A percentile compares a stretch with the other conserved stretches of the same genome.
Conservation (phyloP, 2,329 filamentous ascomycete genomes). For the Calonectria naviculata region DNA sequence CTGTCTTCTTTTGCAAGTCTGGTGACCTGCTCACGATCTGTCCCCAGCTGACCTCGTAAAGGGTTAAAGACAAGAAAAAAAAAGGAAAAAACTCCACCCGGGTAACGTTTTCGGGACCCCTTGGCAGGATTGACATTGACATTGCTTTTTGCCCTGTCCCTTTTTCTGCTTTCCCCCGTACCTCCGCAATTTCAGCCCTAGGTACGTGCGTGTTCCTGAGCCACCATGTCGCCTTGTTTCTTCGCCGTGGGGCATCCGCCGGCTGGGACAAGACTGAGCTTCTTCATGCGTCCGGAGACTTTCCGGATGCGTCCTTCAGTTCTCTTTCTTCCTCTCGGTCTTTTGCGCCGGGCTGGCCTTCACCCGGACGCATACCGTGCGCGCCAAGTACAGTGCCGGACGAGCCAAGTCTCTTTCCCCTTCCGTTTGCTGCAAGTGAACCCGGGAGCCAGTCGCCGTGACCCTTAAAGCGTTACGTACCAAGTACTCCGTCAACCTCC, state of each 20-base stretch:
- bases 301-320: slow-evolving; percentile 11
- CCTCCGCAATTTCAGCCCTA: slow-evolving; percentile 35
- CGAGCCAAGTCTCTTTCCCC: background rate
- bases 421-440: slow-evolving; percentile 7
- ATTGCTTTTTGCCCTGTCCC: background rate
- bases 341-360: background rate
- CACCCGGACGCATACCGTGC: background rate
- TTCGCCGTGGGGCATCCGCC: background rate
- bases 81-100: slow-evolving; percentile 1
- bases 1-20: slow-evolving; percentile 8
- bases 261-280: background rate
- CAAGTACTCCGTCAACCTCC: slow-evolving; percentile 7
- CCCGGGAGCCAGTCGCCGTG: background rate
- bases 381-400: background rate
- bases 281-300: slow-evolving; percentile 19
- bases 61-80: background rate
- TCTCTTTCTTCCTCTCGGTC: background rate
- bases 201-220: slow-evolving; percentile 6
- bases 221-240: slow-evolving; percentile 3
- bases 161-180: background rate
- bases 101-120: slow-evolving; percentile 1
- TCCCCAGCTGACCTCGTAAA: slow-evolving; percentile 13
- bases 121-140: slow-evolving; percentile 13
- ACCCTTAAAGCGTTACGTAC: slow-evolving; percentile 18
- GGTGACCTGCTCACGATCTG: slow-evolving; percentile 19